These are phyloP conservation scores for Phytopythium vexans DNA, from an alignment of 352 stramenopile genomes.

Conservation along the genomic window DNA sequence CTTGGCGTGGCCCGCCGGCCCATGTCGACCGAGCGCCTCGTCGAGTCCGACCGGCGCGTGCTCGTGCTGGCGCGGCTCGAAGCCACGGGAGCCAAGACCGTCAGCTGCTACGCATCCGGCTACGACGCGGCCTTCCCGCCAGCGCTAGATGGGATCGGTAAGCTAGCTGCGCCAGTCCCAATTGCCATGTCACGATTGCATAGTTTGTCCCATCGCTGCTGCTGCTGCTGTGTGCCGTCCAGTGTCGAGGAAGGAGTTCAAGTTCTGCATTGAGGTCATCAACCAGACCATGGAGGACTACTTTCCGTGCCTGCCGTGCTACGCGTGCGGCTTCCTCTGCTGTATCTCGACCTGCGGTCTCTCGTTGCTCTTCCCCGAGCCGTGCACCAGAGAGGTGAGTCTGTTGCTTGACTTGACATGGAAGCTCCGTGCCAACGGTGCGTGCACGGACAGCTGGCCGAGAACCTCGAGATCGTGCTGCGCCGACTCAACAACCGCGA, in stretches of 20 bases:
- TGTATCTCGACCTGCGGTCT: constrained; percentile 59
- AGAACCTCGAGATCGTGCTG: constrained; percentile 60
- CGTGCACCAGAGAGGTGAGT: constrained; percentile 64
- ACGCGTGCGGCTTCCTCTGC: constrained; percentile 62
- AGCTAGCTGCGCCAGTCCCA: constrained; percentile 2
- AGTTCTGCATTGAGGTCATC: constrained; percentile 71
- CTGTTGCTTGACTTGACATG: not conserved
- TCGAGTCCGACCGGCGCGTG: constrained; percentile 37
- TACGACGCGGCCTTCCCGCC: constrained; percentile 58
- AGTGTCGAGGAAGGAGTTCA: constrained; percentile 76
- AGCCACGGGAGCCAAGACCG: constrained; percentile 40
- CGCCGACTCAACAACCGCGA: constrained; percentile 64
- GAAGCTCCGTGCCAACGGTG: not conserved
- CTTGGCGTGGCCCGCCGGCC: not conserved
- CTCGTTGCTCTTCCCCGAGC: constrained; percentile 56
- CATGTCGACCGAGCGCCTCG: constrained; percentile 65
- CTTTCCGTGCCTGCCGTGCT: constrained; percentile 71
- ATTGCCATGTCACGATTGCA: not conserved
- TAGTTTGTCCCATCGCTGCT: constrained; percentile 1
- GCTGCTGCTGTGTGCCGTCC: not conserved
- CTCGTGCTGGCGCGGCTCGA: constrained; percentile 50
- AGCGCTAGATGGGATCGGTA: constrained; percentile 67
- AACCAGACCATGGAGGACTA: constrained; percentile 76
- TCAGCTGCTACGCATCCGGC: constrained; percentile 47
- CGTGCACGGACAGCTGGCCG: constrained; percentile 36